Evolutionary conservation across 2,329 filamentous ascomycete genomes (phyloP).

Genomic region (Fusarium mexicanum): DNA sequence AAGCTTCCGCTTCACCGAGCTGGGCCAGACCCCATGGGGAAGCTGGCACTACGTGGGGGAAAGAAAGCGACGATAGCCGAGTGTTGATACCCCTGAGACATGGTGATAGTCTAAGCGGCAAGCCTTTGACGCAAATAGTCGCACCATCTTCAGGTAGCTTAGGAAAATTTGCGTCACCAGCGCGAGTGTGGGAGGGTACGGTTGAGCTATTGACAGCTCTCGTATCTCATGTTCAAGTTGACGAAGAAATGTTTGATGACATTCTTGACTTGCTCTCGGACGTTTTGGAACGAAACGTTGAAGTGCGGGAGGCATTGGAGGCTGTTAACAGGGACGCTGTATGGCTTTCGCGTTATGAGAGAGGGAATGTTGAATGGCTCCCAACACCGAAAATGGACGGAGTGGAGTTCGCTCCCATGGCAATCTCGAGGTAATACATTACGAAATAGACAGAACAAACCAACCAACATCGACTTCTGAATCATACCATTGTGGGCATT

Average conservation of each 20-base stretch:
- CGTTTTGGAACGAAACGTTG: slow-evolving; percentile 54
- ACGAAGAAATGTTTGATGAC: slow-evolving; percentile 77
- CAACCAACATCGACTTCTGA: slow-evolving; percentile 14
- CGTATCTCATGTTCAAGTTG: slow-evolving; percentile 70
- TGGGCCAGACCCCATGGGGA: slow-evolving; percentile 30
- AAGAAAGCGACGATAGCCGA: slow-evolving; percentile 30
- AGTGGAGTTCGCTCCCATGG: slow-evolving; percentile 50
- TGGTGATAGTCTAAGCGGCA: slow-evolving; percentile 35
- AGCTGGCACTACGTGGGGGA: slow-evolving; percentile 27
- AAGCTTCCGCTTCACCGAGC: slow-evolving; percentile 44
- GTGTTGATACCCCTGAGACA: slow-evolving; percentile 49
- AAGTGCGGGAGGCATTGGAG: slow-evolving; percentile 68
- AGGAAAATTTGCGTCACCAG: slow-evolving; percentile 68
- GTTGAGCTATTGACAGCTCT: slow-evolving; percentile 68
- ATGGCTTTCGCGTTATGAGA: slow-evolving; percentile 71
- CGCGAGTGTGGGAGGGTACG: slow-evolving; percentile 71
- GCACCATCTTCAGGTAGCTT: slow-evolving; percentile 50
- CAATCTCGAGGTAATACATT: slow-evolving; percentile 15
- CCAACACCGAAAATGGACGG: slow-evolving; percentile 56
- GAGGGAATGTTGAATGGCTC: slow-evolving; percentile 51
- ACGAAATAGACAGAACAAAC: slow-evolving; percentile 1
- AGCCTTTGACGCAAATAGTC: slow-evolving; percentile 8
- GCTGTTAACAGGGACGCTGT: slow-evolving; percentile 77
- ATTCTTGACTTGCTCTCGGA: slow-evolving; percentile 70
- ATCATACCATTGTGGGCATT: slow-evolving; percentile 6